phyloP scores from a whole-genome alignment of 352 stramenopile genomes.

The Phytophthora citrophthora region DNA sequence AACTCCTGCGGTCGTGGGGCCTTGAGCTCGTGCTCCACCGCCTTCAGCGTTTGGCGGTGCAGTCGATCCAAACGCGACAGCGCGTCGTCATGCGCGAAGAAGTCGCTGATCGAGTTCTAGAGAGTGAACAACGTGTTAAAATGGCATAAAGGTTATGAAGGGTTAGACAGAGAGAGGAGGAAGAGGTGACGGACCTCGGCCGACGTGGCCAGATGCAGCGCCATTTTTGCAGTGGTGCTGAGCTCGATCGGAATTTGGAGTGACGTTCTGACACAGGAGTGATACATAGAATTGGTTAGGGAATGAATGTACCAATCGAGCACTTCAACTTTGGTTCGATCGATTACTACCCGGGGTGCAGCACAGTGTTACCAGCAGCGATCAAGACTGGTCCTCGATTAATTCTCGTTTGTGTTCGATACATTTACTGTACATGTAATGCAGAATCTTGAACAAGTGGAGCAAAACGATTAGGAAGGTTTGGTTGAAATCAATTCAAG shows the following conservation, averaged over 20 bases:
- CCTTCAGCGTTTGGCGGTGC: conserved; percentile 41
- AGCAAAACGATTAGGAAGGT: too few species aligned
- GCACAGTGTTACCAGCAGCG: too few species aligned
- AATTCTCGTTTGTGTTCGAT: too few species aligned
- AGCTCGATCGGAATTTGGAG: conserved; percentile 18
- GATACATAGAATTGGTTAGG: background rate
- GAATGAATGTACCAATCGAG: too few species aligned
- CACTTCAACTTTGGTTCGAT: background rate
- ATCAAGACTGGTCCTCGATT: too few species aligned
- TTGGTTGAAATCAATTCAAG: too few species aligned
- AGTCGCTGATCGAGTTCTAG: conserved; percentile 62
- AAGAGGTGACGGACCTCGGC: conserved; percentile 56
- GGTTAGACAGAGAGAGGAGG: background rate
- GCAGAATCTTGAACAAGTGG: too few species aligned
- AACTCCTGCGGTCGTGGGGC: conserved; percentile 45
- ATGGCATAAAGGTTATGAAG: background rate
- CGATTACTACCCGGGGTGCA: too few species aligned
- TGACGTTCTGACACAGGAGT: background rate
- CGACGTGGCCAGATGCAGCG: conserved; percentile 59
- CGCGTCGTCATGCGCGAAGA: conserved; percentile 65
- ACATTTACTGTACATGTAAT: too few species aligned
- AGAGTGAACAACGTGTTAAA: conserved; percentile 13
- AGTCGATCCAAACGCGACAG: conserved; percentile 56
- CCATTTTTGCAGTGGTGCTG: conserved; percentile 40
- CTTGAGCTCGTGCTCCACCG: conserved; percentile 43